phyloP scores from a whole-genome alignment of 2,329 filamentous ascomycete genomes.

The Talaromyces amestolkiae region DNA sequence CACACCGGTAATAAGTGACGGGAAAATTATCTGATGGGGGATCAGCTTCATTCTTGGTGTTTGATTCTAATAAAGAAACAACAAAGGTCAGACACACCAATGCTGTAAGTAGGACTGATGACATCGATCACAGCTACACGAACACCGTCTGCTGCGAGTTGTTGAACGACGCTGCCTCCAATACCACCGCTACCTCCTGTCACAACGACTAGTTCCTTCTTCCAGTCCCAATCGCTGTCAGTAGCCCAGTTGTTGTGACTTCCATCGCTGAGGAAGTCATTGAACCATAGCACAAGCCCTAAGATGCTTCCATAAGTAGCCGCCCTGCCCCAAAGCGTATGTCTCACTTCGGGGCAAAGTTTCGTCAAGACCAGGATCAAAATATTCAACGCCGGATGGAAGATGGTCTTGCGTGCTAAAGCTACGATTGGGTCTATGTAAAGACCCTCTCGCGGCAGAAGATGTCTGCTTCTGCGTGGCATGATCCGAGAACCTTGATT shows the following conservation, averaged over 20 bases:
- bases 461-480: not conserved
- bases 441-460: constrained; percentile 23
- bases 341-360: not conserved
- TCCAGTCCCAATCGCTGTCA: constrained; percentile 38
- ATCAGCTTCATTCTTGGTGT: not conserved
- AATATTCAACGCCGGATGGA: constrained; percentile 14
- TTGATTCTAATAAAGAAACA: too few relatives aligned
- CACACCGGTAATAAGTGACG: constrained; percentile 34
- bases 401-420: constrained; percentile 18
- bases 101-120: constrained; percentile 25
- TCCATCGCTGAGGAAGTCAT: constrained; percentile 22
- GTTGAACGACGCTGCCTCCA: constrained; percentile 35
- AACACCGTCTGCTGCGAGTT: constrained; percentile 31
- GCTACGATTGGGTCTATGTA: constrained; percentile 25
- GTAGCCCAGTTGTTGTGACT: constrained; percentile 24
- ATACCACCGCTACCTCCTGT: constrained; percentile 49
- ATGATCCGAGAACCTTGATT: not conserved
- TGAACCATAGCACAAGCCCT: constrained; percentile 16
- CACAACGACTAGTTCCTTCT: constrained; percentile 45
- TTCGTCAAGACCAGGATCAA: not conserved
- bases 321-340: not conserved
- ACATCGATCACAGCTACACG: constrained; percentile 39
- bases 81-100: constrained; percentile 15
- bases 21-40: not conserved
- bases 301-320: not conserved